phyloP scores from a whole-genome alignment of 805 yeast species.

The Ogataea methylovora region DNA sequence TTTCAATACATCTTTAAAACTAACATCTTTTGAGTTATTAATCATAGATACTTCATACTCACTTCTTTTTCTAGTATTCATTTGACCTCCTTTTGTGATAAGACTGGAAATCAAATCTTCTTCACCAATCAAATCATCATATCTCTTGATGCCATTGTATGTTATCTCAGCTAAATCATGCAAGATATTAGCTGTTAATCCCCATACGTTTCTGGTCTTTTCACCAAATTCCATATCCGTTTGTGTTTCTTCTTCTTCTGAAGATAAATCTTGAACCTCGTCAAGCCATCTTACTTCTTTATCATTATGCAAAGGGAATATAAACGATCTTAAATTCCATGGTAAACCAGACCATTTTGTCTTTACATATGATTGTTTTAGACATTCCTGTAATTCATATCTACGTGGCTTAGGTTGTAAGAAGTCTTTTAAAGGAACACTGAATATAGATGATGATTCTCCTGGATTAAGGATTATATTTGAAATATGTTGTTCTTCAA shows the following conservation, averaged over 20 bases:
- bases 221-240: conserved; percentile 30
- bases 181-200: conserved; percentile 72
- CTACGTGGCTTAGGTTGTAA: conserved; percentile 25
- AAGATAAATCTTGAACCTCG: conserved; percentile 50
- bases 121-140: conserved; percentile 39
- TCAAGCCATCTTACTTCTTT: conserved; percentile 60
- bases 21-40: conserved; percentile 28
- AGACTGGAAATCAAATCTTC: conserved; percentile 59
- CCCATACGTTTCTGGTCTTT: conserved; percentile 70
- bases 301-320: conserved; percentile 46
- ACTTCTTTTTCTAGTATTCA: conserved; percentile 39
- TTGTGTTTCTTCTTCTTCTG: conserved; percentile 41
- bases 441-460: conserved; percentile 63
- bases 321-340: conserved; percentile 57
- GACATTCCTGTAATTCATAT: conserved; percentile 23
- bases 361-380: conserved; percentile 24
- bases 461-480: conserved; percentile 59
- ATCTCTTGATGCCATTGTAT: conserved; percentile 30
- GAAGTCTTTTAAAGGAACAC: conserved; percentile 63
- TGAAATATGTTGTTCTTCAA: conserved; percentile 23
- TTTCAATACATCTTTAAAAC: conserved; percentile 39
- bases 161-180: conserved; percentile 59
- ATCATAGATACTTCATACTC: conserved; percentile 51
- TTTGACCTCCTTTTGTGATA: conserved; percentile 45
- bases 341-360: conserved; percentile 68